These are phyloP conservation scores for Phialocephala sp. DNA, from an alignment of 2,329 filamentous ascomycete genomes.

Conservation along the genomic window DNA sequence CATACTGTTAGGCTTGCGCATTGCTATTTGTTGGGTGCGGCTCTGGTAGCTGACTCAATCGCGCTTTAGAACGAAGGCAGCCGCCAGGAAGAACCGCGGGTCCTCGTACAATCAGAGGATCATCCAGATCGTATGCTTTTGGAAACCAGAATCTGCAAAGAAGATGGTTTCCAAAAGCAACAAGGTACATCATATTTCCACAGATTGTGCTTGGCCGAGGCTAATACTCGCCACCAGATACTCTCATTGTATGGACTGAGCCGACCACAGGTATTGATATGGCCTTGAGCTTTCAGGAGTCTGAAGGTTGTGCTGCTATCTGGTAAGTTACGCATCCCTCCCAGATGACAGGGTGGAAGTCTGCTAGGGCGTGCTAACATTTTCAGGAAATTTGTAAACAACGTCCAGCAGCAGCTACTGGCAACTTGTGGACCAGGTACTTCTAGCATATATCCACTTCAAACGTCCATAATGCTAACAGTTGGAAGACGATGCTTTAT, in stretches of 20 bases:
- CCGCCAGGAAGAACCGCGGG: slow-evolving; percentile 79
- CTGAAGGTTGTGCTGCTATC: slow-evolving; percentile 89
- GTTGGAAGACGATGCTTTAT: slow-evolving; percentile 77
- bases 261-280: slow-evolving; percentile 84
- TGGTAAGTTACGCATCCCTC: slow-evolving; percentile 66
- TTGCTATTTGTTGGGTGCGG: slow-evolving; percentile 21
- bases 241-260: slow-evolving; percentile 98
- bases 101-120: slow-evolving; percentile 93
- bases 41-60: slow-evolving; percentile 40
- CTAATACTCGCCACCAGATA: slow-evolving; percentile 66
- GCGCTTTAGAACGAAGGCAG: slow-evolving; percentile 57
- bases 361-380: slow-evolving; percentile 20
- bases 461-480: slow-evolving; percentile 6
- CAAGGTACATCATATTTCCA: slow-evolving; percentile 67
- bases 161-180: slow-evolving; percentile 97
- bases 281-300: slow-evolving; percentile 97
- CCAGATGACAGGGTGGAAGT: background rate
- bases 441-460: slow-evolving; percentile 25
- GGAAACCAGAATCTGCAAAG: slow-evolving; percentile 88
- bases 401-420: slow-evolving; percentile 78
- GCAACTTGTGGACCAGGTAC: slow-evolving; percentile 67
- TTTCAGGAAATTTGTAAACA: slow-evolving; percentile 85
- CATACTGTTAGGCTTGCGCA: slow-evolving; percentile 1
- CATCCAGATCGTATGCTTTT: slow-evolving; percentile 82
- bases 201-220: slow-evolving; percentile 31